Percentiles rank a stretch among this genome's conserved stretches.
Conservation (phyloP, 2,329 filamentous ascomycete genomes). For the Alternaria longipes region DNA sequence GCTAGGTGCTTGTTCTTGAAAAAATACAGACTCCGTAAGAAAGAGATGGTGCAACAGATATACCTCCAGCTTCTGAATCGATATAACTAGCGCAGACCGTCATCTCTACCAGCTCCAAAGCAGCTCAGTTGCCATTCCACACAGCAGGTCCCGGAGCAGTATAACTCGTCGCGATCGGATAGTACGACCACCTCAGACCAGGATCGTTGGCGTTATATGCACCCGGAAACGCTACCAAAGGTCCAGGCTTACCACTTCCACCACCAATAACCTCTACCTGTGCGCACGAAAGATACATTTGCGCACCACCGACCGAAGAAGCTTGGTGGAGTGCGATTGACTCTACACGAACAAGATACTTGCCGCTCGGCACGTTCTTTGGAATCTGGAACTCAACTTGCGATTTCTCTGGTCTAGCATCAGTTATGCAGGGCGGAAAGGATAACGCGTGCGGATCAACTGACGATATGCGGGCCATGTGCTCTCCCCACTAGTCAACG, state of each 20-base stretch:
- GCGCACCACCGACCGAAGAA: slow-evolving; percentile 42
- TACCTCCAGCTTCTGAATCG: not conserved
- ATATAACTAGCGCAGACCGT: not conserved
- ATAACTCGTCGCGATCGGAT: slow-evolving; percentile 40
- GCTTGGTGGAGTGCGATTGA: slow-evolving; percentile 57
- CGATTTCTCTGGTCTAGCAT: slow-evolving; percentile 25
- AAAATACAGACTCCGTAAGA: not conserved
- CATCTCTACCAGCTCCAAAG: not conserved
- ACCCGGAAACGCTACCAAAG: slow-evolving; percentile 54
- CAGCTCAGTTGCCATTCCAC: slow-evolving; percentile 27
- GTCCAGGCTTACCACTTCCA: slow-evolving; percentile 49
- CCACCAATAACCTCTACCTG: slow-evolving; percentile 55
- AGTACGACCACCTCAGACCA: slow-evolving; percentile 44
- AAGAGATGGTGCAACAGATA: not conserved
- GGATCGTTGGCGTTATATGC: slow-evolving; percentile 47
- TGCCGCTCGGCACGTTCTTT: slow-evolving; percentile 50
- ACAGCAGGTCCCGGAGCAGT: slow-evolving; percentile 40
- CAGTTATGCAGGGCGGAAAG: not conserved
- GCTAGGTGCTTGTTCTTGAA: too few species aligned
- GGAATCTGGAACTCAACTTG: slow-evolving; percentile 51
- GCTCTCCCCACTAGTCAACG: slow-evolving; percentile 35
- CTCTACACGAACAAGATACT: slow-evolving; percentile 58
- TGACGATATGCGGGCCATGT: slow-evolving; percentile 44
- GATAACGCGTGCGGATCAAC: not conserved
- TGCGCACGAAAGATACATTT: slow-evolving; percentile 59